phyloP scores from a whole-genome alignment of 169 alveolate species.

The Perkinsus marinus region DNA sequence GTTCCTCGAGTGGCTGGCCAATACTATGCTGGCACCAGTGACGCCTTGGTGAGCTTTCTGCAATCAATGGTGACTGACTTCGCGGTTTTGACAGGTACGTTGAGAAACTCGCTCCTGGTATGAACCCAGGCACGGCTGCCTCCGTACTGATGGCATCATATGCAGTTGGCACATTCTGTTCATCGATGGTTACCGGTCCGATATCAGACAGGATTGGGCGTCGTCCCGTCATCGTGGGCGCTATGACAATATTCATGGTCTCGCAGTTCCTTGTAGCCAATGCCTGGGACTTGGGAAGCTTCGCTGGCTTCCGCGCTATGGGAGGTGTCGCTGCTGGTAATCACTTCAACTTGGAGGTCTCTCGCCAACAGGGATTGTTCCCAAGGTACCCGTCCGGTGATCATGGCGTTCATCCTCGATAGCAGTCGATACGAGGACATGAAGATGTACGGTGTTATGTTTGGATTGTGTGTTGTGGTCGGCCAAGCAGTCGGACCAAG shows the following conservation, averaged over 20 bases:
- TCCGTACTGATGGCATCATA: background rate
- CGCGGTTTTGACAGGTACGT: background rate
- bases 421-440: background rate
- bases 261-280: background rate
- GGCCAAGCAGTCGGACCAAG: background rate
- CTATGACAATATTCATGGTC: background rate
- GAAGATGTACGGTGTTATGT: background rate
- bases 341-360: background rate
- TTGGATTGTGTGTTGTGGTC: background rate
- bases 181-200: background rate
- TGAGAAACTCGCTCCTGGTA: background rate
- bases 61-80: too few species aligned
- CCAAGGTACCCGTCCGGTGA: background rate
- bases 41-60: background rate
- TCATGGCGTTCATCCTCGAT: background rate
- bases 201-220: background rate
- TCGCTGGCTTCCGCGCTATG: background rate
- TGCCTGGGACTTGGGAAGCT: background rate
- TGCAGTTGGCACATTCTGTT: background rate
- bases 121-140: background rate
- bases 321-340: background rate
- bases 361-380: background rate
- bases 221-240: background rate
- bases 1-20: background rate
- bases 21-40: background rate